Base-by-base conservation (phyloP, 1,139 yeast species). In the Kodamaea alishanica region DNA sequence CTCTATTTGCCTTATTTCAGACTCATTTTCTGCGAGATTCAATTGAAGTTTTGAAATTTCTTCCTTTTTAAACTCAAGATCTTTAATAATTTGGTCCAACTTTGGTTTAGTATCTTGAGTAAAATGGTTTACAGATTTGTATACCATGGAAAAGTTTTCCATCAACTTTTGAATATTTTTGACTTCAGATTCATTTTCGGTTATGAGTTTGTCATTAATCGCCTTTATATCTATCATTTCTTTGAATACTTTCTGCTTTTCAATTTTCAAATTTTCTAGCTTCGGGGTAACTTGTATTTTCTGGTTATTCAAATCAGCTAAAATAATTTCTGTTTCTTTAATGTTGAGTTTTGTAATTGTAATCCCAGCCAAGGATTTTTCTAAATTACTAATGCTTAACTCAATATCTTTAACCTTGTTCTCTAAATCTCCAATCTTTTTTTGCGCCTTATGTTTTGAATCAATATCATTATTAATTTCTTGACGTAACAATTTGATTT, bases 391-490 rank as follows among this genome's bases (percentile, higher is more conserved):
- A 7, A 87, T 74, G 4, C 58, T 58, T 23, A 82, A 60, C 47
- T 70, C 73, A 42, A 74, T 73, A 49, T 84, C 89, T 45, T 81
- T 79, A 6, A 84, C 62, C 25, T 63, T 59, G 33, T 63, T 72
- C 35, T 83, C 80, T 25, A 82, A 51, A 15, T 67, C 64, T n/a
- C 71, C 65, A 24, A 76, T 49, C 33, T 75, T 81, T 34, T 67
- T 69, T 26, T 75, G 74, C 12, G 63, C 64, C 3, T 54, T 44
- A 41, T 81, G 85, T 45, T 77, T 77, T 8, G 69, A 67, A 10
- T 76, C 79, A 6, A 64, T 67, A 26, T 75, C 53, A 2, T 63
- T 66, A 7, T 63, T 63, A 2, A 83, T 58, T 3, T 60, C 63
- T 22, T 58, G 60, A 42, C 95, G 67, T 5, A 72, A 47, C 2